These are phyloP conservation scores for Phycomyces blakesleeanus DNA, from an alignment of 192 early-diverging fungal genomes.

Conservation along the genomic window DNA sequence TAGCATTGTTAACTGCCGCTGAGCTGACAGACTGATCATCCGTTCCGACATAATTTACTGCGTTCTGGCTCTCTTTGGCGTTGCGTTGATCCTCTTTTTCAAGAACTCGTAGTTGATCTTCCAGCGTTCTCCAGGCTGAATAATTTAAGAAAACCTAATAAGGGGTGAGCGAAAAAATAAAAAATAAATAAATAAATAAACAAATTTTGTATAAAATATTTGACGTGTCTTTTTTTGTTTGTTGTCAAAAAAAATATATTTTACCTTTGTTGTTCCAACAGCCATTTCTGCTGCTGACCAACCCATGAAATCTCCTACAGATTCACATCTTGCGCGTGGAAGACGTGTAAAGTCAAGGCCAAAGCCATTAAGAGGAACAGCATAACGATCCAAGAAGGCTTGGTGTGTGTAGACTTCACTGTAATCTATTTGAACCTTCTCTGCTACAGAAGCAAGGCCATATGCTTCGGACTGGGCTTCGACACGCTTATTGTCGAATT, in stretches of 20 bases:
- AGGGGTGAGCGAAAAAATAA: too few species aligned
- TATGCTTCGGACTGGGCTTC: conserved; percentile 65
- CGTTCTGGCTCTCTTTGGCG: conserved; percentile 26
- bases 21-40: neutral
- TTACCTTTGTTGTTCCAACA: conserved; percentile 46
- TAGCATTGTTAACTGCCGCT: conserved; percentile 4
- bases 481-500: conserved; percentile 60
- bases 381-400: conserved; percentile 72
- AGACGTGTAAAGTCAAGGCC: conserved; percentile 34
- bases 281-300: conserved; percentile 47
- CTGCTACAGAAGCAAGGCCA: conserved; percentile 63
- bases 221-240: too few species aligned
- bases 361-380: conserved; percentile 3
- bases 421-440: conserved; percentile 60
- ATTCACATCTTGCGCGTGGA: conserved; percentile 34
- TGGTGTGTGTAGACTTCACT: conserved; percentile 61
- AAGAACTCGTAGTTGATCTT: conserved; percentile 50
- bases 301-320: conserved; percentile 35
- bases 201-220: neutral
- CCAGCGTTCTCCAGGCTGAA: conserved; percentile 59
- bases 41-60: too few species aligned
- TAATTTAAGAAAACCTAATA: conserved; percentile 62
- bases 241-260: too few species aligned
- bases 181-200: conserved; percentile 15
- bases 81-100: conserved; percentile 57